Conservation (phyloP, 2,329 filamentous ascomycete species). For the Didymella pomorum region DNA sequence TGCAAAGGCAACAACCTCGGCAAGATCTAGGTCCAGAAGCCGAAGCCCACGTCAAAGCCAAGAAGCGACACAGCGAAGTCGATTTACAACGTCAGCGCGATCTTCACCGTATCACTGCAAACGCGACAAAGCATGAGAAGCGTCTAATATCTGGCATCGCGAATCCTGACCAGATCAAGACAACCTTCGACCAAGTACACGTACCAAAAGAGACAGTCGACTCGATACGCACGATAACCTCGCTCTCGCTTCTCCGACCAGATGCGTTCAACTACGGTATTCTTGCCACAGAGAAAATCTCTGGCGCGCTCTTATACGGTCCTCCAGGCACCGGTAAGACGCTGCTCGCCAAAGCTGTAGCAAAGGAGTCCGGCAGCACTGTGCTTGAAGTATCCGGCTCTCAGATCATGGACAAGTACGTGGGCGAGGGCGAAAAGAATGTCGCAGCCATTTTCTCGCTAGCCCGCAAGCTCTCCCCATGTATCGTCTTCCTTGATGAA, state of each 20-base stretch:
- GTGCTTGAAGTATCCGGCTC: constrained; percentile 87
- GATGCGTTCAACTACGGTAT: constrained; percentile 98
- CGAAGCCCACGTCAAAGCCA: constrained; percentile 19
- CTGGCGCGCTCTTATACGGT: constrained; percentile 86
- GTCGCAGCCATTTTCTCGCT: constrained; percentile 88
- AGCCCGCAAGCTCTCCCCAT: constrained; percentile 88
- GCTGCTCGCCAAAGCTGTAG: constrained; percentile 69
- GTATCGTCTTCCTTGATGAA: constrained; percentile 96
- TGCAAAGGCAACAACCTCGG: constrained; percentile 17
- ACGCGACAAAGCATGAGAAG: constrained; percentile 77
- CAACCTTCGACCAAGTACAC: constrained; percentile 87
- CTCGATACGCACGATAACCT: constrained; percentile 86
- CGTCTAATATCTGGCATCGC: constrained; percentile 83
- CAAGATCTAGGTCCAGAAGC: constrained; percentile 11
- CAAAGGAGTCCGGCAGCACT: constrained; percentile 71
- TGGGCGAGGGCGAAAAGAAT: constrained; percentile 96
- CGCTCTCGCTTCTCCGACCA: constrained; percentile 82
- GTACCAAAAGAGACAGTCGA: constrained; percentile 83
- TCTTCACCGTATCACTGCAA: constrained; percentile 52
- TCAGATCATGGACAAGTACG: constrained; percentile 94
- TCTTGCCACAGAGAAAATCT: constrained; percentile 87
- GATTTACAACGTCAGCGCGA: constrained; percentile 59
- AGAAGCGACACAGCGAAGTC: constrained; percentile 24
- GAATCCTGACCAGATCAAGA: constrained; percentile 80
- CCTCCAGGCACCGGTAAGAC: constrained; percentile 78